Evolutionary conservation across 2,329 filamentous ascomycete genomes (phyloP).

Genomic region (Sporothrix globosa): DNA sequence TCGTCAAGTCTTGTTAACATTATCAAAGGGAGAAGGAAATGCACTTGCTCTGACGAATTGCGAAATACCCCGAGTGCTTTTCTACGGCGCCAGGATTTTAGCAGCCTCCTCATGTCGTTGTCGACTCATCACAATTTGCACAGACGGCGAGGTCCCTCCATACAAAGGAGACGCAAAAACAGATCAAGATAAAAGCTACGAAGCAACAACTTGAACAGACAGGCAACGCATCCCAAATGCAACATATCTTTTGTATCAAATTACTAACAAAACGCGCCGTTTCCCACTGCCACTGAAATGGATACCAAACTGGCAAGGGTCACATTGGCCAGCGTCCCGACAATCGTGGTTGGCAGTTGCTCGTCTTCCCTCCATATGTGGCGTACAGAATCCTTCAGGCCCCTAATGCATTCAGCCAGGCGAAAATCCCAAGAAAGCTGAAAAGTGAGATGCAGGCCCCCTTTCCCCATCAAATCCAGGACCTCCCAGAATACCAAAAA

Average conservation of each 20-base stretch:
- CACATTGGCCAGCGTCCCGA: constrained; percentile 1
- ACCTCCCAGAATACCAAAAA: not conserved
- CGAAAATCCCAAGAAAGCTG: constrained; percentile 10
- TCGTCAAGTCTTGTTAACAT: not conserved
- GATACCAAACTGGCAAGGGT: constrained; percentile 21
- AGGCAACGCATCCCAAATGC: no score
- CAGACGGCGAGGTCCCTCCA: not conserved
- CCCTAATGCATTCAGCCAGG: not conserved
- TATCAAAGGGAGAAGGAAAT: not conserved
- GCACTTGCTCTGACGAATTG: no score
- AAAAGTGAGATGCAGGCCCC: constrained; percentile 13
- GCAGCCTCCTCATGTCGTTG: not conserved
- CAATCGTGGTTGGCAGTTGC: not conserved
- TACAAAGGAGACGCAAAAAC: not conserved
- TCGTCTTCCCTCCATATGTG: not conserved
- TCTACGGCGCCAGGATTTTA: not conserved
- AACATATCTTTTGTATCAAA: not conserved
- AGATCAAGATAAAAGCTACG: not conserved
- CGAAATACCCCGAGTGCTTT: no score
- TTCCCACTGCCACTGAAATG: not conserved
- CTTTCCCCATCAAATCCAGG: not conserved
- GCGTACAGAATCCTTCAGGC: not conserved
- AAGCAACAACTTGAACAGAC: not conserved
- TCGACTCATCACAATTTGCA: not conserved
- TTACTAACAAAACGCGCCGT: constrained; percentile 1